Evolutionary conservation across 768 basidiomycete genomes (phyloP).

Genomic region (Chiua virens): DNA sequence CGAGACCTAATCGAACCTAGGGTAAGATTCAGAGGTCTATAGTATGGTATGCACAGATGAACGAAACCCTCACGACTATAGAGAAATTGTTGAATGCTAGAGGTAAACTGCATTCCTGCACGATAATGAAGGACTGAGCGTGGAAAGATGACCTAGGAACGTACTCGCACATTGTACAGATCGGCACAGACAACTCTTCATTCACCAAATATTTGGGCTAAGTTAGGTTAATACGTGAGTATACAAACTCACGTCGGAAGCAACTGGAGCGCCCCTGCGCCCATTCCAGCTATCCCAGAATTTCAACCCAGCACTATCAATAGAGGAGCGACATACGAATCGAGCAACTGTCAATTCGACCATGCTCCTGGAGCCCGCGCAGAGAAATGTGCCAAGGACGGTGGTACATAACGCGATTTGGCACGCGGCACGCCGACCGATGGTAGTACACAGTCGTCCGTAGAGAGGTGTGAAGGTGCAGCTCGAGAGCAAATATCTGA

Average conservation of each 20-base stretch:
- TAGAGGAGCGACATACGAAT: too few relatives aligned
- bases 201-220: background rate
- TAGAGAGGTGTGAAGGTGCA: slow-evolving; percentile 20
- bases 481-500: slow-evolving; percentile 13
- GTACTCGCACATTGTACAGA: slow-evolving; percentile 12
- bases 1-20: slow-evolving; percentile 13
- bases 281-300: too few relatives aligned
- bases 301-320: too few relatives aligned
- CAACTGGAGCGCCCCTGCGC: slow-evolving; percentile 10
- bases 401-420: too few relatives aligned
- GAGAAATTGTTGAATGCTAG: slow-evolving; percentile 45
- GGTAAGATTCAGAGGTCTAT: background rate
- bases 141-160: background rate
- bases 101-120: slow-evolving; percentile 3
- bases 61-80: slow-evolving; percentile 2
- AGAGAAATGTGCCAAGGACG: too few relatives aligned
- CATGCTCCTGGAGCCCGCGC: too few relatives aligned
- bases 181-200: slow-evolving; percentile 15
- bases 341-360: too few relatives aligned
- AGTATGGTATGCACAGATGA: background rate
- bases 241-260: slow-evolving; percentile 6
- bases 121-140: background rate
- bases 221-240: background rate
- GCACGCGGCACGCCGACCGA: too few relatives aligned
- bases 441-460: too few relatives aligned